Conservation (phyloP, 2,329 filamentous ascomycete species). For the Emergomyces orientalis region DNA sequence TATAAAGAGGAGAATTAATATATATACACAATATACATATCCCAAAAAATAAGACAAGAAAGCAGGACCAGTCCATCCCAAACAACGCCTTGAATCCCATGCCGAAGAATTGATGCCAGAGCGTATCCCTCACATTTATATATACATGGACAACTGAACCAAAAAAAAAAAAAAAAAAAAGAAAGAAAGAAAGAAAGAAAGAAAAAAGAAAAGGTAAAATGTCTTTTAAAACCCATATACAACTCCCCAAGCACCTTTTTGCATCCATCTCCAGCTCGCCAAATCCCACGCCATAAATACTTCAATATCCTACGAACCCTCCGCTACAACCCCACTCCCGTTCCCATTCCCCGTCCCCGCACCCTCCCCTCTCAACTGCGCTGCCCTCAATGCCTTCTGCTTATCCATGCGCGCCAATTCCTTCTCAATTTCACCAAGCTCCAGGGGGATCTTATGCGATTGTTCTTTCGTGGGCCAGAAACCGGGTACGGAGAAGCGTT, state of each 20-base stretch:
- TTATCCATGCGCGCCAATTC: slow-evolving; percentile 64
- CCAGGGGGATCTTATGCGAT: slow-evolving; percentile 45
- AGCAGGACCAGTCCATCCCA: neutral
- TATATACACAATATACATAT: neutral
- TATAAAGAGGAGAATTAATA: neutral
- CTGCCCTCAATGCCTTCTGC: slow-evolving; percentile 38
- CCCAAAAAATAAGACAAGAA: neutral
- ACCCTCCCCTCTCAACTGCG: slow-evolving; percentile 15
- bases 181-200: slow-evolving; percentile 3
- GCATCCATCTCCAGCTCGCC: neutral
- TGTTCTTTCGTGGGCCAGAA: slow-evolving; percentile 76
- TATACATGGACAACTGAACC: slow-evolving; percentile 1
- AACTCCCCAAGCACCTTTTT: slow-evolving; percentile 19
- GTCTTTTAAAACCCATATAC: neutral
- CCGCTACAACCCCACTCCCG: slow-evolving; percentile 1
- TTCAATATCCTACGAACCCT: neutral
- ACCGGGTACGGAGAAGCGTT: slow-evolving; percentile 74
- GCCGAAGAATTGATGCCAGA: neutral
- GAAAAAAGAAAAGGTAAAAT: slow-evolving; percentile 12
- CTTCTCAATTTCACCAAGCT: slow-evolving; percentile 55
- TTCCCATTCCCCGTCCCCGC: slow-evolving; percentile 9
- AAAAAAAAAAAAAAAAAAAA: slow-evolving; percentile 11
- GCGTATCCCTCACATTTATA: neutral
- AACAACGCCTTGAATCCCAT: neutral
- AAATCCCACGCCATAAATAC: neutral